Evolutionary conservation across 805 yeast genomes (phyloP).

Genomic region (Barnettozyma sp.): DNA sequence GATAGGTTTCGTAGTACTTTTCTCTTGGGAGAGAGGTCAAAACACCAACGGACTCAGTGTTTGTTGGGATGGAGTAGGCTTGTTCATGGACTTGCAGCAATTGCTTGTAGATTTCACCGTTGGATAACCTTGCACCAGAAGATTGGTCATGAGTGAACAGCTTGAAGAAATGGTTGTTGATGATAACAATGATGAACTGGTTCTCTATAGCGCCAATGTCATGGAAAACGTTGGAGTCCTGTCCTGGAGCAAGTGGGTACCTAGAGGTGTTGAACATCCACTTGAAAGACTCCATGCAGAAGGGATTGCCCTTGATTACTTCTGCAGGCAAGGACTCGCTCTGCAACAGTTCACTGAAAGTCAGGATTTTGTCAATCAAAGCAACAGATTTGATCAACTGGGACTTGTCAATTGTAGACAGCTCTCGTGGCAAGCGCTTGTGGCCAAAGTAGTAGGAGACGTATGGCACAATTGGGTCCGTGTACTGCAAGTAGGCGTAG

Average conservation of each 20-base stretch:
- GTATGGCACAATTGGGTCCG: constrained; percentile 93
- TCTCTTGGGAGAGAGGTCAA: constrained; percentile 84
- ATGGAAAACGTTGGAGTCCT: constrained; percentile 57
- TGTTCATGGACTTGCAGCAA: constrained; percentile 45
- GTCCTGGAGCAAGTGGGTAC: constrained; percentile 53
- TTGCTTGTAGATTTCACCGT: constrained; percentile 48
- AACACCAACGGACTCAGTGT: constrained; percentile 47
- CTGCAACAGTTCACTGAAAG: constrained; percentile 62
- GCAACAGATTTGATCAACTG: constrained; percentile 73
- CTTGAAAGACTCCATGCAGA: constrained; percentile 89
- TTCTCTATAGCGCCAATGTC: constrained; percentile 35
- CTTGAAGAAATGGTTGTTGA: constrained; percentile 77
- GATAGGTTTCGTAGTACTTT: constrained; percentile 59
- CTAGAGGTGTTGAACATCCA: constrained; percentile 88
- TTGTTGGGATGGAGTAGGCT: constrained; percentile 26
- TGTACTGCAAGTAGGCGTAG: constrained; percentile 81
- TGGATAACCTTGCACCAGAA: constrained; percentile 37
- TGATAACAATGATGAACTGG: constrained; percentile 64
- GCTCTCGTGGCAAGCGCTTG: constrained; percentile 44
- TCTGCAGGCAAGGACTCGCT: constrained; percentile 76
- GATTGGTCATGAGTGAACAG: constrained; percentile 48
- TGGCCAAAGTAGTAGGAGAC: constrained; percentile 88
- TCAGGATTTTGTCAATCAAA: constrained; percentile 56
- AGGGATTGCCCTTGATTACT: constrained; percentile 66
- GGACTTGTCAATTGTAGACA: constrained; percentile 46